Conservation (phyloP, 2,329 filamentous ascomycete species). For the Fusarium sp. region DNA sequence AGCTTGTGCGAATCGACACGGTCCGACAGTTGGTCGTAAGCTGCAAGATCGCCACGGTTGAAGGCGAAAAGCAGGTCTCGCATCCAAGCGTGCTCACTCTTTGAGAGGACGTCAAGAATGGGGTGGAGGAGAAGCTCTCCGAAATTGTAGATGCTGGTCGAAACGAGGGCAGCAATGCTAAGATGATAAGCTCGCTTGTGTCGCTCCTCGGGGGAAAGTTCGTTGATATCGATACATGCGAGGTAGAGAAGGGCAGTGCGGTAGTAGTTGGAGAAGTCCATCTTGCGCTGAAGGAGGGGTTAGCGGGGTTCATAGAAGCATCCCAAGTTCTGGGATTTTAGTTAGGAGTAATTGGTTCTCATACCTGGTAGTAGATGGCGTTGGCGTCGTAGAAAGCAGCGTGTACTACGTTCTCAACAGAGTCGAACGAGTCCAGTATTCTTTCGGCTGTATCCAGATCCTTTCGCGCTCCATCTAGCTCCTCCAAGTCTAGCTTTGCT, state of each 20-base stretch:
- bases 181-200: slow-evolving; percentile 90
- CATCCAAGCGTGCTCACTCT: slow-evolving; percentile 83
- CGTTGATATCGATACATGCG: slow-evolving; percentile 88
- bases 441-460: slow-evolving; percentile 89
- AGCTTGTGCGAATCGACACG: slow-evolving; percentile 85
- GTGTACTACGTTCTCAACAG: slow-evolving; percentile 94
- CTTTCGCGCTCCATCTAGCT: slow-evolving; percentile 85
- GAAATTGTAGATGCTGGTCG: slow-evolving; percentile 98
- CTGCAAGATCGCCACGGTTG: slow-evolving; percentile 91
- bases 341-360: neutral
- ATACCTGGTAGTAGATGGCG: slow-evolving; percentile 89
- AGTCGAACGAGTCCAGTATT: slow-evolving; percentile 91
- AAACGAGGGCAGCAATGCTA: slow-evolving; percentile 90
- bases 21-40: slow-evolving; percentile 84
- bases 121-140: slow-evolving; percentile 98
- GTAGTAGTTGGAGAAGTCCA: slow-evolving; percentile 97
- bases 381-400: slow-evolving; percentile 96
- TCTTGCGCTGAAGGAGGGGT: slow-evolving; percentile 66
- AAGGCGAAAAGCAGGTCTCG: slow-evolving; percentile 97
- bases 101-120: slow-evolving; percentile 84
- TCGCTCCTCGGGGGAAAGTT: slow-evolving; percentile 80
- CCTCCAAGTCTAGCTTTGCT: slow-evolving; percentile 83
- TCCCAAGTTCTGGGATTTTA: neutral
- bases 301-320: slow-evolving; percentile 52
- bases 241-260: slow-evolving; percentile 97